Conservation (phyloP, 148 eudicot species). For the Nepenthes mirabilis region DNA sequence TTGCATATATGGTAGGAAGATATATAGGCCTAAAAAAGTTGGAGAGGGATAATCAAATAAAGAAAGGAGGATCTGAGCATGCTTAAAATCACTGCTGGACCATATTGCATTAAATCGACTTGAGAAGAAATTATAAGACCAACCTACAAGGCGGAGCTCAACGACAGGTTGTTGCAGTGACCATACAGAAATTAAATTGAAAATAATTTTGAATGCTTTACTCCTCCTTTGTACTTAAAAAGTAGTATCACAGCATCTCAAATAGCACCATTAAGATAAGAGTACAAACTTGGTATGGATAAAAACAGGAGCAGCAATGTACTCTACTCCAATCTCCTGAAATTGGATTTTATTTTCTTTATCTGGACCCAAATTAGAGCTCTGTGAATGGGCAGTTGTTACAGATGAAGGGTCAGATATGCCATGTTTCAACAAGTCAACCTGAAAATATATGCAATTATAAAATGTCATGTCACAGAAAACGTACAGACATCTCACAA, state of each 20-base stretch:
- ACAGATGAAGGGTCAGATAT: conserved; percentile 85
- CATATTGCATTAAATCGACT: too few species aligned
- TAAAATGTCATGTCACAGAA: neutral
- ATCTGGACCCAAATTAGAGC: conserved; percentile 41
- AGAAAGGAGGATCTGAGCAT: too few species aligned
- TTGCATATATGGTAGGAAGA: too few species aligned
- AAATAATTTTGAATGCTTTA: neutral
- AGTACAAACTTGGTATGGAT: conserved; percentile 66
- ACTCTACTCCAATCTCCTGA: conserved; percentile 63
- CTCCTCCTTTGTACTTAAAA: neutral
- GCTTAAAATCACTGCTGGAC: too few species aligned
- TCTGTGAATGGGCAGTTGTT: conserved; percentile 40
- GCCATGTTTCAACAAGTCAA: conserved; percentile 82
- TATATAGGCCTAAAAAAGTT: too few species aligned
- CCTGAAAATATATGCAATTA: conserved; percentile 34
- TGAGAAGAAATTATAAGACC: too few species aligned
- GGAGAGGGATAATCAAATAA: too few species aligned
- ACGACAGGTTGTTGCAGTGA: neutral
- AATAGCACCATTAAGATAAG: neutral
- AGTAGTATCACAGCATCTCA: neutral
- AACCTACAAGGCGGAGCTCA: too few species aligned
- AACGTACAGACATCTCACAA: neutral
- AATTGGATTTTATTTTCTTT: conserved; percentile 61
- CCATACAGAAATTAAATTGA: neutral
- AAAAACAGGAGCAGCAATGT: conserved; percentile 68